These are phyloP conservation scores for Diaporthe sp. DNA, from an alignment of 2,329 filamentous ascomycete genomes.

Conservation along the genomic window DNA sequence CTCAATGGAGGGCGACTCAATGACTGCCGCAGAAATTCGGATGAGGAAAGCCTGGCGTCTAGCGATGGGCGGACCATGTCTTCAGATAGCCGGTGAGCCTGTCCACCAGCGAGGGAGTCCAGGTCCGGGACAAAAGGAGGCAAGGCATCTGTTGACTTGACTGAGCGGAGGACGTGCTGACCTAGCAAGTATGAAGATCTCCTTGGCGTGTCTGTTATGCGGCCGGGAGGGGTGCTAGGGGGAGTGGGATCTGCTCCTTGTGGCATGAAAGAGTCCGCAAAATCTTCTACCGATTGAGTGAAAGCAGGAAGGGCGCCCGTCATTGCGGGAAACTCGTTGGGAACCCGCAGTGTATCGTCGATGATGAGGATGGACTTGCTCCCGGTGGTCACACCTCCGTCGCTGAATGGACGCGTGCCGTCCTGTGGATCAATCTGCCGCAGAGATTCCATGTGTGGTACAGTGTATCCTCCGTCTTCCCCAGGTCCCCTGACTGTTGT, in stretches of 20 bases:
- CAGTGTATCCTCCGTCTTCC: constrained; percentile 57
- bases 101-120: constrained; percentile 51
- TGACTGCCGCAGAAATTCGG: constrained; percentile 47
- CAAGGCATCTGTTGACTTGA: constrained; percentile 55
- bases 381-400: constrained; percentile 77
- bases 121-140: constrained; percentile 64
- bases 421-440: constrained; percentile 53
- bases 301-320: constrained; percentile 60
- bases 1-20: constrained; percentile 52
- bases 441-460: constrained; percentile 58
- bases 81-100: constrained; percentile 47
- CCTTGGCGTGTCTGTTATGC: constrained; percentile 60
- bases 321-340: constrained; percentile 62
- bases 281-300: constrained; percentile 65
- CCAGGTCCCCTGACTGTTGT: constrained; percentile 44
- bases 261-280: constrained; percentile 65
- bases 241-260: constrained; percentile 68
- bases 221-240: constrained; percentile 71
- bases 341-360: constrained; percentile 71
- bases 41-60: constrained; percentile 47
- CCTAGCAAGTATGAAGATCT: constrained; percentile 69
- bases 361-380: constrained; percentile 93
- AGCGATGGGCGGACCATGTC: constrained; percentile 51
- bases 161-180: constrained; percentile 57
- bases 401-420: constrained; percentile 61